phyloP scores from a whole-genome alignment of 768 basidiomycete genomes.

The Daedalea quercina region DNA sequence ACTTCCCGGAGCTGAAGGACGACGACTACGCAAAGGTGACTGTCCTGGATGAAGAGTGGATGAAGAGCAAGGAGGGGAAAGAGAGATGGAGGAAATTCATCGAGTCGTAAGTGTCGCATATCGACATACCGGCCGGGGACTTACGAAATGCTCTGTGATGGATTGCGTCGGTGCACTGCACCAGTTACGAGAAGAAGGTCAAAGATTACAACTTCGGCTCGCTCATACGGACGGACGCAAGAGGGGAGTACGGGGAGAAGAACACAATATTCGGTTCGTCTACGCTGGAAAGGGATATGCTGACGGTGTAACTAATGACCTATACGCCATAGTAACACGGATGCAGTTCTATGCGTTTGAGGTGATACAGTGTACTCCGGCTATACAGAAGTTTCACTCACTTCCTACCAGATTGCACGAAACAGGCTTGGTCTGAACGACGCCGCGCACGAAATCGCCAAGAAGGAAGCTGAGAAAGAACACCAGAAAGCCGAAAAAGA shows the following conservation, averaged over 20 bases:
- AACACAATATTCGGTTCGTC: conserved; percentile 90
- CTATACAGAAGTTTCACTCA: not conserved
- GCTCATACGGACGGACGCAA: conserved; percentile 75
- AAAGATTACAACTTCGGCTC: conserved; percentile 98
- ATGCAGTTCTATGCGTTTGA: conserved; percentile 94
- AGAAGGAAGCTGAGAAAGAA: conserved; percentile 51
- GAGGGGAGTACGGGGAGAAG: conserved; percentile 77
- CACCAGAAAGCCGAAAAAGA: conserved; percentile 54
- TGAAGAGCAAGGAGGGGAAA: conserved; percentile 88
- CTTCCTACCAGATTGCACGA: conserved; percentile 64
- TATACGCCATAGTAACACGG: conserved; percentile 43
- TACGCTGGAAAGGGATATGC: not conserved
- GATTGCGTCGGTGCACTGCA: not conserved
- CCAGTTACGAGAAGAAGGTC: conserved; percentile 82
- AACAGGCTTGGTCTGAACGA: conserved; percentile 91
- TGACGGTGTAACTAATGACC: not conserved
- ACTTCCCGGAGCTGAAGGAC: conserved; percentile 71
- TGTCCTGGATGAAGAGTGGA: conserved; percentile 80
- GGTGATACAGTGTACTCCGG: conserved; percentile 31
- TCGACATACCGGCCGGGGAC: not conserved
- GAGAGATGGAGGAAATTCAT: conserved; percentile 89
- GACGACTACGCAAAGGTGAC: conserved; percentile 34
- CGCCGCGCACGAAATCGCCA: conserved; percentile 73
- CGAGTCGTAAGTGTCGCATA: conserved; percentile 41
- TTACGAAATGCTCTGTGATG: not conserved